phyloP scores from a whole-genome alignment of 1,284 basidiomycete genomes.

The Chalciporus sp. region DNA sequence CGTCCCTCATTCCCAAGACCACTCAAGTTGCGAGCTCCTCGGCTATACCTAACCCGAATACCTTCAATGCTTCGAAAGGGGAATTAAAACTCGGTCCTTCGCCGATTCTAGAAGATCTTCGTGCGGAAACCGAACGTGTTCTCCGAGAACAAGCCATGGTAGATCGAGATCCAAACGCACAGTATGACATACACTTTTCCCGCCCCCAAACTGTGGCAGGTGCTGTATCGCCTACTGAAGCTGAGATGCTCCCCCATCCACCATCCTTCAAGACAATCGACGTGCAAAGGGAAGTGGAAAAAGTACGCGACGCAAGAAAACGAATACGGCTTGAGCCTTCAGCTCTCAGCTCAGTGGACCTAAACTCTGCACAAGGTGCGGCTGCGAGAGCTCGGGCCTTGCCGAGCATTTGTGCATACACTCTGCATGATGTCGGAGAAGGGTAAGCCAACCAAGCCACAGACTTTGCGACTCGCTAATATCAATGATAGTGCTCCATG shows the following conservation, averaged over 20 bases:
- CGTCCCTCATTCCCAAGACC: slow-evolving; percentile 69
- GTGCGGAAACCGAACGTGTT: slow-evolving; percentile 75
- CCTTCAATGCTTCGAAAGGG: slow-evolving; percentile 75
- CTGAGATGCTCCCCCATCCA: slow-evolving; percentile 81
- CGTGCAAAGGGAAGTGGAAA: slow-evolving; percentile 89
- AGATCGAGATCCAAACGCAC: slow-evolving; percentile 65
- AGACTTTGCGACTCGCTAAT: slow-evolving; percentile 12
- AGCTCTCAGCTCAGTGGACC: slow-evolving; percentile 54
- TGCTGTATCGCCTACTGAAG: slow-evolving; percentile 62
- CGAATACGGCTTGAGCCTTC: slow-evolving; percentile 86
- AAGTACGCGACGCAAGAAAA: slow-evolving; percentile 87
- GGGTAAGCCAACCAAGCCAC: slow-evolving; percentile 55
- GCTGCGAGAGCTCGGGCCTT: slow-evolving; percentile 62
- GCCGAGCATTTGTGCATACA: slow-evolving; percentile 93
- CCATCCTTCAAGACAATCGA: slow-evolving; percentile 85
- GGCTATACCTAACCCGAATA: slow-evolving; percentile 54
- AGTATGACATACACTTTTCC: slow-evolving; percentile 61
- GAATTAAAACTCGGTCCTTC: slow-evolving; percentile 83
- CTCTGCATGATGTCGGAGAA: slow-evolving; percentile 88
- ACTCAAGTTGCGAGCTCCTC: slow-evolving; percentile 34
- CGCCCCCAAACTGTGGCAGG: slow-evolving; percentile 53
- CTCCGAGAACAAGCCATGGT: slow-evolving; percentile 72
- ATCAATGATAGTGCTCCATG: slow-evolving; percentile 72
- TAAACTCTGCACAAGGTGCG: slow-evolving; percentile 58
- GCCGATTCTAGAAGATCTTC: slow-evolving; percentile 78